phyloP scores from a whole-genome alignment of 108 stramenopile species.

The Nannochloropsis salina region DNA sequence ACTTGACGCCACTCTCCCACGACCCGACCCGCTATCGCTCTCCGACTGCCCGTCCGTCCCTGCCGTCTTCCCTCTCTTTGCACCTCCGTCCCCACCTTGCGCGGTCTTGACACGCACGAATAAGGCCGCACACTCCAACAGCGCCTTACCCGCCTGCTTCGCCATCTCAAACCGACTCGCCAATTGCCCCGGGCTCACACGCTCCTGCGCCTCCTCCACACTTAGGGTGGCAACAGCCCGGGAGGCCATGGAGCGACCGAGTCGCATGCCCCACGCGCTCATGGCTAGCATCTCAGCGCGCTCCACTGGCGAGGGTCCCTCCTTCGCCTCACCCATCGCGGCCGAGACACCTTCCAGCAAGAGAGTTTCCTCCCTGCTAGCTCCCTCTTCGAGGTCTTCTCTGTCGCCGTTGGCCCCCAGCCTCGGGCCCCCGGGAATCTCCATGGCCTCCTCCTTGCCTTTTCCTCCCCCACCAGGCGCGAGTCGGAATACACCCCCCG shows the following conservation, averaged over 20 bases:
- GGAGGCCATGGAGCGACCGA: not conserved
- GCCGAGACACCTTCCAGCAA: no score
- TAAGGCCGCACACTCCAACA: conserved; percentile 11
- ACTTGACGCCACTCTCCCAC: not conserved
- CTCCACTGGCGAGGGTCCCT: no score
- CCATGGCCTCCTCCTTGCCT: no score
- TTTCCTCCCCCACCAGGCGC: no score
- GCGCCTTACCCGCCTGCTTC: not conserved
- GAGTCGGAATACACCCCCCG: not conserved
- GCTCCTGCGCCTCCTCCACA: not conserved
- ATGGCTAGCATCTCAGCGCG: not conserved
- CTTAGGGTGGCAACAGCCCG: not conserved
- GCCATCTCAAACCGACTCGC: not conserved
- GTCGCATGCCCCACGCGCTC: not conserved
- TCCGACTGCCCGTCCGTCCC: not conserved
- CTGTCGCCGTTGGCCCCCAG: no score
- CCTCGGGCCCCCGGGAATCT: no score
- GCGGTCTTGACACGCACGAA: not conserved
- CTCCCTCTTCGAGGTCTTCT: no score
- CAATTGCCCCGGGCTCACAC: not conserved
- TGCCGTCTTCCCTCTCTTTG: not conserved
- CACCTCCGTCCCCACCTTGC: conserved; percentile 16
- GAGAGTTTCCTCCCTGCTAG: no score
- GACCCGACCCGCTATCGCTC: not conserved
- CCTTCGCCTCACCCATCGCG: no score